phyloP scores from a whole-genome alignment of 345 rosid species.

The Hibiscus syriacus region DNA sequence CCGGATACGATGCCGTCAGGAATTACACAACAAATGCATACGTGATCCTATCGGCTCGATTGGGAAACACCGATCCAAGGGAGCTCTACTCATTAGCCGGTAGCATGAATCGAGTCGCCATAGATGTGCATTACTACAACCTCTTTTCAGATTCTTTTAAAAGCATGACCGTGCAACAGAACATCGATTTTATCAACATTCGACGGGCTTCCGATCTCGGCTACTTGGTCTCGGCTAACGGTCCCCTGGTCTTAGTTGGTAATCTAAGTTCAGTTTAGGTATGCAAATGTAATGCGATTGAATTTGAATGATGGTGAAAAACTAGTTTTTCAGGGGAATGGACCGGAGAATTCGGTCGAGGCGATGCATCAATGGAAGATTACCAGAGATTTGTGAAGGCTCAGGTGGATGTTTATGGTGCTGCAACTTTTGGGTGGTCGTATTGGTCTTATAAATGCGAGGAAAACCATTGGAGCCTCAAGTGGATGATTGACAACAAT shows the following conservation, averaged over 20 bases:
- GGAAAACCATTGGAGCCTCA: not conserved
- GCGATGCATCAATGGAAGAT: conserved; percentile 19
- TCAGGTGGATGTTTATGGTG: conserved; percentile 21
- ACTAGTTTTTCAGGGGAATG: conserved; percentile 26
- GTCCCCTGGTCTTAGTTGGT: conserved; percentile 28
- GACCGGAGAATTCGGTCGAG: conserved; percentile 15
- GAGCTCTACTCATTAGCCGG: conserved; percentile 26
- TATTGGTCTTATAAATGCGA: conserved; percentile 29
- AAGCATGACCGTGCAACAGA: conserved; percentile 17
- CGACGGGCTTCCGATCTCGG: conserved; percentile 14
- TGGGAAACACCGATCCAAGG: conserved; percentile 16
- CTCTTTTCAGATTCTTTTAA: conserved; percentile 9
- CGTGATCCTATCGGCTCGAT: conserved; percentile 28
- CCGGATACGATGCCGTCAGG: conserved; percentile 31
- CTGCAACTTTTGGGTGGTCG: conserved; percentile 32
- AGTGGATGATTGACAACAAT: conserved; percentile 18
- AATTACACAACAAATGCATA: conserved; percentile 23
- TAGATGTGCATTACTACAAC: conserved; percentile 37
- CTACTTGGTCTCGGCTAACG: conserved; percentile 11
- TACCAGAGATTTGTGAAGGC: conserved; percentile 20
- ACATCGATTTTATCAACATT: conserved; percentile 17
- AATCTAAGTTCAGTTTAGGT: not conserved
- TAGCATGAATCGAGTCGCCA: conserved; percentile 19
- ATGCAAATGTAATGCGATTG: not conserved
- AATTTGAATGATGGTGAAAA: not conserved